Evolutionary conservation across 371 early-diverging fungal genomes (phyloP).

Genomic region (Lichtheimia hyalospora): DNA sequence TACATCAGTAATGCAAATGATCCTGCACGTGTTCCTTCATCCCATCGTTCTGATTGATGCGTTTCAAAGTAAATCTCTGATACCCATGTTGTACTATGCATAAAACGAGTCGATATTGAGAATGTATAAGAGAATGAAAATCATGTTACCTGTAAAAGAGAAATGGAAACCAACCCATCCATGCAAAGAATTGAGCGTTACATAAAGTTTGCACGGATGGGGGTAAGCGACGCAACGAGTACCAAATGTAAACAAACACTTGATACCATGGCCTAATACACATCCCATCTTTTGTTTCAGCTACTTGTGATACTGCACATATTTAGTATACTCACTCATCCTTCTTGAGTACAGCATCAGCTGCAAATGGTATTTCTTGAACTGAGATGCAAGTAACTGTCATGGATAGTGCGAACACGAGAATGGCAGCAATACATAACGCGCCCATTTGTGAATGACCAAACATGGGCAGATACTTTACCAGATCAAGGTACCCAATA

Average conservation of each 20-base stretch:
- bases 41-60: constrained; percentile 33
- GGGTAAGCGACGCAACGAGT: constrained; percentile 56
- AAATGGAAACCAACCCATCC: constrained; percentile 86
- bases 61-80: constrained; percentile 52
- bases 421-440: constrained; percentile 61
- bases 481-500: constrained; percentile 63
- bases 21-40: constrained; percentile 61
- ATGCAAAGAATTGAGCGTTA: constrained; percentile 76
- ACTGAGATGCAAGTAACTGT: constrained; percentile 53
- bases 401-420: constrained; percentile 49
- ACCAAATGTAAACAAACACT: constrained; percentile 52
- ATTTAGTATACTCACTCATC: background rate
- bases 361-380: constrained; percentile 35
- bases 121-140: background rate
- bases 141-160: constrained; percentile 49
- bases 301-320: too few relatives aligned
- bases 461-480: constrained; percentile 52
- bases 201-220: constrained; percentile 63
- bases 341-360: background rate
- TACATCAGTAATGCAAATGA: constrained; percentile 68
- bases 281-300: background rate
- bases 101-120: background rate
- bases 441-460: constrained; percentile 65
- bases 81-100: constrained; percentile 51
- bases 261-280: constrained; percentile 45